Base-by-base conservation (phyloP, 768 basidiomycete genomes). In the Leucocoprinus sp. region DNA sequence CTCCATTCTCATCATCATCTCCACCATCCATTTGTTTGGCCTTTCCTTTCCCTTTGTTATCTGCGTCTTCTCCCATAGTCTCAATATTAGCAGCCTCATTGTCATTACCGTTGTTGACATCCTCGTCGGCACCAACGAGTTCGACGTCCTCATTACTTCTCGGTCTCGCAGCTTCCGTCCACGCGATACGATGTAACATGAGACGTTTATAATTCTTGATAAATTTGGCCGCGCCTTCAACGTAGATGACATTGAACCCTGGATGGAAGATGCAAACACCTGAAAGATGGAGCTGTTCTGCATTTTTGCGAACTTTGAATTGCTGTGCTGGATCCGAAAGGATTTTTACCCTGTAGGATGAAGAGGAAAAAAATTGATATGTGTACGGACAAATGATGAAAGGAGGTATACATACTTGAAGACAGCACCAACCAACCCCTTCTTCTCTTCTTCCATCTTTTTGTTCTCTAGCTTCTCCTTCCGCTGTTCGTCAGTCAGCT, bases 231-330 rank as follows among this genome's bases (percentile, higher is more conserved):
- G 86, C 86, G 31, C 96, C 96, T 61, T 99, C 96, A 47, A 96
- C 89, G 54, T 95, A 87, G 37, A 99, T 80, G 70, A 98, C 74
- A 56, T 76, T 83, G 71, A 97, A 97, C 23, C 75, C 65, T 0
- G 92, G 85, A 58, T 93, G 81, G 75, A 92, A 91, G 57, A 96
- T 84, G 57, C 88, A 92, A 27, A 93, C 67, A 8, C 96, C 96
- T 0, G 89, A 83, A 11, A 98, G 71, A 50, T 78, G 81, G 60
- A 84, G 72, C 60, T 96, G 92, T 57, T 95, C 88, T 1, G 96
- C 96, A 56, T 98, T 98, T 71, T 89, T 93, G 48, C 88, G 82
- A 42, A 97, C 88, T 69, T 98, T 99, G 74, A 91, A 97, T 50
- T 88, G 83, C 55, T 99, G 96, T 8, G 88, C 74, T 1, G 86